Percentiles rank a stretch among this genome's conserved stretches.
Conservation (phyloP, 2,329 filamentous ascomycete genomes). For the Cytospora mali region DNA sequence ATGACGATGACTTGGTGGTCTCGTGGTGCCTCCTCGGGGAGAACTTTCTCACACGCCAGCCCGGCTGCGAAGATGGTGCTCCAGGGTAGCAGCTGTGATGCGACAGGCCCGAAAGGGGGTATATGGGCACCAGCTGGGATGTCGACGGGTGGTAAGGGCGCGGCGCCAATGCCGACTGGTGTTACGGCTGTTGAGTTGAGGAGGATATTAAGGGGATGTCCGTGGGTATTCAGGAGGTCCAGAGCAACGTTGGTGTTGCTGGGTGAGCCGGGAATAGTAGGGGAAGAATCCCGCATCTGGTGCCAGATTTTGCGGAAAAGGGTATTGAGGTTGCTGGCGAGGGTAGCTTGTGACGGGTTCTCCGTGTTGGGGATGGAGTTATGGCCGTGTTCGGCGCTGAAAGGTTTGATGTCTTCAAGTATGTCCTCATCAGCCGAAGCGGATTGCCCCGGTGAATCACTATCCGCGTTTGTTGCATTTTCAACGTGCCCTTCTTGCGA, state of each 20-base stretch:
- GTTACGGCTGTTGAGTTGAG: slow-evolving; percentile 42
- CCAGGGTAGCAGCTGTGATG: slow-evolving; percentile 62
- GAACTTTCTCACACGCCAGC: slow-evolving; percentile 63
- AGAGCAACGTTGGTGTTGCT: slow-evolving; percentile 14
- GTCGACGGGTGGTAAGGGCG: slow-evolving; percentile 49
- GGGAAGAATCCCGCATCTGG: slow-evolving; percentile 37
- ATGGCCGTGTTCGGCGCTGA: slow-evolving; percentile 1
- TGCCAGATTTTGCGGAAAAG: slow-evolving; percentile 32
- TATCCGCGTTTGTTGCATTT: not conserved
- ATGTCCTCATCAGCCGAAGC: slow-evolving; percentile 10
- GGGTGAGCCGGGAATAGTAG: slow-evolving; percentile 25
- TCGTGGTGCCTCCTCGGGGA: slow-evolving; percentile 54
- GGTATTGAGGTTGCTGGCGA: slow-evolving; percentile 25
- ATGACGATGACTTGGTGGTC: slow-evolving; percentile 79
- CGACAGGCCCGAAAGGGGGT: slow-evolving; percentile 40
- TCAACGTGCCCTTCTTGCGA: slow-evolving; percentile 28
- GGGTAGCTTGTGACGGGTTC: slow-evolving; percentile 7
- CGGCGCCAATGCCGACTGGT: slow-evolving; percentile 49
- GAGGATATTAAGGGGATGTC: slow-evolving; percentile 37
- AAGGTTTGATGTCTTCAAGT: slow-evolving; percentile 5
- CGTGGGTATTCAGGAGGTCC: slow-evolving; percentile 11
- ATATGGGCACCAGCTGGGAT: slow-evolving; percentile 40
- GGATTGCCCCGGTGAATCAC: slow-evolving; percentile 4
- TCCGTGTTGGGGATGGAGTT: not conserved
- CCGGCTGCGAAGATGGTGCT: slow-evolving; percentile 70